Evolutionary conservation across 164 flowering plant species (phyloP).

Genomic region (Vitis cinerea): DNA sequence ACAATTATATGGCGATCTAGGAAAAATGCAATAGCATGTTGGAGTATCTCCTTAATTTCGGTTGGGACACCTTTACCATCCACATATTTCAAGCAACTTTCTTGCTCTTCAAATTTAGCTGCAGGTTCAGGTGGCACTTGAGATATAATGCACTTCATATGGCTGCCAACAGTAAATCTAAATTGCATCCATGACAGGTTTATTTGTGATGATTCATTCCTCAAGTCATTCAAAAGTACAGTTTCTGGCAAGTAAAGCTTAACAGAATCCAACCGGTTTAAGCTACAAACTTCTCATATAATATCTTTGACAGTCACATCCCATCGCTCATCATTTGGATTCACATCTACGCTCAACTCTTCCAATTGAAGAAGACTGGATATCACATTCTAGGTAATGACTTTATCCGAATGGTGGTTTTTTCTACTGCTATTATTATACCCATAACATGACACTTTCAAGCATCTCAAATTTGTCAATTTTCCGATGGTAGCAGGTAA

Average conservation of each 20-base stretch:
- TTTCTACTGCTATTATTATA: not conserved
- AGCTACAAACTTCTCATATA: slow-evolving; percentile 1
- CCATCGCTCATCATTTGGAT: slow-evolving; percentile 13
- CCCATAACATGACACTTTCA: slow-evolving; percentile 16
- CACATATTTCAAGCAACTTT: too few relatives aligned
- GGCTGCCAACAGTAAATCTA: too few relatives aligned
- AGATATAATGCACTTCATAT: too few relatives aligned
- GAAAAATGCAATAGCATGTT: too few relatives aligned
- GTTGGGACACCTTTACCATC: too few relatives aligned
- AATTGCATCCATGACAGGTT: too few relatives aligned
- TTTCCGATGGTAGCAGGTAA: slow-evolving; percentile 14
- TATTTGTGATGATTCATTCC: too few relatives aligned
- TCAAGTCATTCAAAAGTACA: slow-evolving; percentile 1
- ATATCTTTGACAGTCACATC: not conserved
- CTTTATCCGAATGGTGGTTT: not conserved
- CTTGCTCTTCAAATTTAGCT: too few relatives aligned
- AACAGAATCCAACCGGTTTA: not conserved
- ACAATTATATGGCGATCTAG: too few relatives aligned
- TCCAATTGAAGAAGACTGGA: slow-evolving; percentile 1
- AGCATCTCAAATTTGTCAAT: slow-evolving; percentile 5
- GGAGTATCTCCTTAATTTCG: too few relatives aligned
- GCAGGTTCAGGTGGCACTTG: too few relatives aligned
- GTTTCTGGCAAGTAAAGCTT: slow-evolving; percentile 12
- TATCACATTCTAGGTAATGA: not conserved
- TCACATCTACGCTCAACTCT: slow-evolving; percentile 4